These are phyloP conservation scores for Penicillium subrubescens DNA, from an alignment of 495 filamentous ascomycete genomes.

Conservation along the genomic window DNA sequence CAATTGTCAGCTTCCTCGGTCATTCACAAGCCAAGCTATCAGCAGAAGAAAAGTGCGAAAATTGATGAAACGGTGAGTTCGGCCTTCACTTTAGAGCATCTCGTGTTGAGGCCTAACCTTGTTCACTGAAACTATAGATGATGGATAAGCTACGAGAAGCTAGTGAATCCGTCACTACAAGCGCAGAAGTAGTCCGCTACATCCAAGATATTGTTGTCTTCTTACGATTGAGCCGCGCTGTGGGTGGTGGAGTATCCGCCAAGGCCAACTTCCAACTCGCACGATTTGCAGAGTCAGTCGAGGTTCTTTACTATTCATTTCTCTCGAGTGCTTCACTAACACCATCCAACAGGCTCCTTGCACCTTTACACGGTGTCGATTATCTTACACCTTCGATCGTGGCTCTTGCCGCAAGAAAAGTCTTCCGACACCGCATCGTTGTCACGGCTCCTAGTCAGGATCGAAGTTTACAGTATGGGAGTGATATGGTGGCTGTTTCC, in stretches of 20 bases:
- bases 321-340: background rate
- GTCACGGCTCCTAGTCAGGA: constrained; percentile 70
- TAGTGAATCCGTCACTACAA: constrained; percentile 46
- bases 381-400: constrained; percentile 86
- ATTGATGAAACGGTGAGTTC: constrained; percentile 30
- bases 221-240: constrained; percentile 81
- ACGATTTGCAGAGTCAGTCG: constrained; percentile 58
- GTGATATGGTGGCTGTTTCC: constrained; percentile 68
- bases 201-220: constrained; percentile 83
- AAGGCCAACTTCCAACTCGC: constrained; percentile 76
- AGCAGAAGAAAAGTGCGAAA: constrained; percentile 15
- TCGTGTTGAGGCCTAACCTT: background rate
- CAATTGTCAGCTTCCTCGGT: constrained; percentile 49
- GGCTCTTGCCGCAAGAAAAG: constrained; percentile 79
- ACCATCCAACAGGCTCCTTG: constrained; percentile 51
- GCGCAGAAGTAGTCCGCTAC: constrained; percentile 74
- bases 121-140: constrained; percentile 28
- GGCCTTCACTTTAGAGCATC: background rate
- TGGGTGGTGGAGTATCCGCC: constrained; percentile 75
- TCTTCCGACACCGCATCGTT: constrained; percentile 82
- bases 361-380: constrained; percentile 76
- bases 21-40: constrained; percentile 36
- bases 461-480: constrained; percentile 91
- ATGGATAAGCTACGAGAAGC: constrained; percentile 43
- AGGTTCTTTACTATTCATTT: background rate